Conservation (phyloP, 805 yeast genomes). For the Candida vartiovaarae region DNA sequence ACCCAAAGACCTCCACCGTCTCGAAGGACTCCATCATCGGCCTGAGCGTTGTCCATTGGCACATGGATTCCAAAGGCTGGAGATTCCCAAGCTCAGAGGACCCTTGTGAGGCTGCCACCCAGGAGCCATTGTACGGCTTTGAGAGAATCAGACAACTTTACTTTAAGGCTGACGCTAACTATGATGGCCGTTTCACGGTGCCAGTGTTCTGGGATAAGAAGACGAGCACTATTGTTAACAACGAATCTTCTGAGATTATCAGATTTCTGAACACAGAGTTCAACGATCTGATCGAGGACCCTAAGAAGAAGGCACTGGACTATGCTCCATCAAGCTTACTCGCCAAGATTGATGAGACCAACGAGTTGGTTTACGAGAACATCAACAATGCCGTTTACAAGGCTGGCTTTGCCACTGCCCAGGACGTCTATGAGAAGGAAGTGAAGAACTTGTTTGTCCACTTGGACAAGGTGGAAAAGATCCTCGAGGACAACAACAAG, state of each 20-base stretch:
- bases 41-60: conserved; percentile 84
- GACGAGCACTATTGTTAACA: conserved; percentile 75
- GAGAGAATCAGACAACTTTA: conserved; percentile 65
- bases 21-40: conserved; percentile 41
- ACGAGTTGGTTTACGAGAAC: conserved; percentile 74
- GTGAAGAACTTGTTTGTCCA: conserved; percentile 55
- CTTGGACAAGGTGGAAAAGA: conserved; percentile 62
- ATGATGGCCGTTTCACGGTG: conserved; percentile 81
- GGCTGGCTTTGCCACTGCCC: conserved; percentile 81
- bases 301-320: conserved; percentile 42
- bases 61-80: conserved; percentile 87
- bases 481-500: conserved; percentile 38
- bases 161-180: conserved; percentile 66
- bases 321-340: conserved; percentile 54
- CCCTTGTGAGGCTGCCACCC: conserved; percentile 37
- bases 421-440: conserved; percentile 71
- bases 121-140: conserved; percentile 54
- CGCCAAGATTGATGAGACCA: conserved; percentile 63
- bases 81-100: conserved; percentile 50
- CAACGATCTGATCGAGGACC: conserved; percentile 44
- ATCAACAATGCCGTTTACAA: conserved; percentile 94
- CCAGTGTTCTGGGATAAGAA: conserved; percentile 92
- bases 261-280: conserved; percentile 77
- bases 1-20: conserved; percentile 24
- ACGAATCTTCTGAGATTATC: conserved; percentile 86